Conservation (phyloP, 352 stramenopile species). For the Phytophthora quininea region DNA sequence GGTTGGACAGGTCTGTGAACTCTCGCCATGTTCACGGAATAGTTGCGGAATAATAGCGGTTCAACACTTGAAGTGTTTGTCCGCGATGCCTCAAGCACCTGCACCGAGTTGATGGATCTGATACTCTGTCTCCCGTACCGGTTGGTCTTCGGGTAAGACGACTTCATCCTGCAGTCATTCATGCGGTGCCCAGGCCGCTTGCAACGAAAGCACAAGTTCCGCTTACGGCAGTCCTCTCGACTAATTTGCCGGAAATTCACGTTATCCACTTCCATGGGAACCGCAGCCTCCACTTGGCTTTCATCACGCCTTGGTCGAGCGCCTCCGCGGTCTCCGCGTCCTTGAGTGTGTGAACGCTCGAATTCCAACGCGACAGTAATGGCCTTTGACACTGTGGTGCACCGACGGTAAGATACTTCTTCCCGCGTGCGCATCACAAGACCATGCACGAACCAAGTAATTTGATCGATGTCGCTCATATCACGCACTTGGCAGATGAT, state of each 20-base stretch:
- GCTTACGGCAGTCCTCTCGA: neutral
- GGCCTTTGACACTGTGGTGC: constrained; percentile 10
- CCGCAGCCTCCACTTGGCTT: neutral
- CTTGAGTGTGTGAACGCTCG: constrained; percentile 10
- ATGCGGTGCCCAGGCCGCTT: neutral
- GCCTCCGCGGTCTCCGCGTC: neutral
- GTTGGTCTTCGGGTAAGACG: neutral
- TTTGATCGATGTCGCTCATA: constrained; percentile 18
- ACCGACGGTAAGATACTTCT: constrained; percentile 12
- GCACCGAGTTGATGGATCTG: neutral
- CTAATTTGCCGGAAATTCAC: neutral
- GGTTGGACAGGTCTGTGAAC: neutral
- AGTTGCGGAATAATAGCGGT: neutral
- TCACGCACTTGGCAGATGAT: constrained; percentile 13
- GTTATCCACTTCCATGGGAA: neutral
- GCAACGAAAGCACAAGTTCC: neutral
- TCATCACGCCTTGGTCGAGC: neutral
- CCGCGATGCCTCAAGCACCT: neutral
- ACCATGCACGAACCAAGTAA: constrained; percentile 9
- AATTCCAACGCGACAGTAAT: constrained; percentile 14
- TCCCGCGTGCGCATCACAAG: constrained; percentile 8
- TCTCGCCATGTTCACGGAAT: neutral
- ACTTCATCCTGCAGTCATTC: neutral
- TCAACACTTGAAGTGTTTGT: neutral
- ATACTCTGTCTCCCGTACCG: neutral